Percentiles rank a stretch among this genome's conserved stretches.
These are phyloP conservation scores for Hemisphaericaspora subhashii DNA, from an alignment of 1,139 yeast species.

Conservation along the genomic window DNA sequence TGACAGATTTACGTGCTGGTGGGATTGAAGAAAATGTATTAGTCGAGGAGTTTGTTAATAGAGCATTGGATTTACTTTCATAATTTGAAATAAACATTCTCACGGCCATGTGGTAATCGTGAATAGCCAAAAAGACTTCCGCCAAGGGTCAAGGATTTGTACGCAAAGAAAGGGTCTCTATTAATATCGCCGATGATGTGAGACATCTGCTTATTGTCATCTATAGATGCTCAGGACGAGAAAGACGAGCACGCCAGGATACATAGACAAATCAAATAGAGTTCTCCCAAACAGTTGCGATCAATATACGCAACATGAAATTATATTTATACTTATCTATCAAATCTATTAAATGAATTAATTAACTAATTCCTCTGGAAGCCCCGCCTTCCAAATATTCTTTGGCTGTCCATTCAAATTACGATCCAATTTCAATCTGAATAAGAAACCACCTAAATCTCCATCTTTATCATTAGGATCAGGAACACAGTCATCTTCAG, in stretches of 20 bases:
- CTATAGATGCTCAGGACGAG: too few relatives aligned
- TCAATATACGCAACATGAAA: too few relatives aligned
- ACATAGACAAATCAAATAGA: too few relatives aligned
- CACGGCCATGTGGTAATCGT: too few relatives aligned
- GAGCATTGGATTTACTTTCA: conserved; percentile 16
- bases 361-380: conserved; percentile 1
- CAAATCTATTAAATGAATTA: background rate
- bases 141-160: too few relatives aligned
- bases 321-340: background rate
- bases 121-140: too few relatives aligned
- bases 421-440: conserved; percentile 22
- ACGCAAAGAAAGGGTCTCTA: too few relatives aligned
- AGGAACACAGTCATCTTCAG: conserved; percentile 32
- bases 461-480: conserved; percentile 31
- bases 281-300: too few relatives aligned
- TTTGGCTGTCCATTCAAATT: conserved; percentile 27
- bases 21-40: conserved; percentile 65
- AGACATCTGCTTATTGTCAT: too few relatives aligned
- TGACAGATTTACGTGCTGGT: conserved; percentile 58
- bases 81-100: too few relatives aligned
- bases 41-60: conserved; percentile 58
- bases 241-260: too few relatives aligned
- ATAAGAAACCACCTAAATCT: conserved; percentile 59
- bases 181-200: too few relatives aligned
- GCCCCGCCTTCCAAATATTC: conserved; percentile 23